These are phyloP conservation scores for Yarrowia sp. DNA, from an alignment of 805 yeast species.

Conservation along the genomic window DNA sequence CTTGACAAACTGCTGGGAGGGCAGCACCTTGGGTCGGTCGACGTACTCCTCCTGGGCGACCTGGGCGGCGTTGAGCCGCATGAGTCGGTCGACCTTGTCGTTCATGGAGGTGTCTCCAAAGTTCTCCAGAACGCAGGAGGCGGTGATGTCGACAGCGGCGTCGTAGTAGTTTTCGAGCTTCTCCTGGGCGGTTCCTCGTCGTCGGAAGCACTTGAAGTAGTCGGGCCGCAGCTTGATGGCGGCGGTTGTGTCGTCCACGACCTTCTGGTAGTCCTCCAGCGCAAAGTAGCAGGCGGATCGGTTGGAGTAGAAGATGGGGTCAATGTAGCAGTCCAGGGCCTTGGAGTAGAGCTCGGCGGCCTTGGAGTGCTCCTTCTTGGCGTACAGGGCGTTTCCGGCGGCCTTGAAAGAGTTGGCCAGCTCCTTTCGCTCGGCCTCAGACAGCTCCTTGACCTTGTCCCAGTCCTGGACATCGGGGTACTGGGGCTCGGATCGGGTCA, in stretches of 20 bases:
- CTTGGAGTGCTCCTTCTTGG: slow-evolving; percentile 67
- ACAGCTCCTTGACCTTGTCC: slow-evolving; percentile 43
- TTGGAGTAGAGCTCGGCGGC: slow-evolving; percentile 82
- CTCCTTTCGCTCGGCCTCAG: slow-evolving; percentile 54
- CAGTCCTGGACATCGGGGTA: slow-evolving; percentile 49
- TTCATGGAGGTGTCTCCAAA: slow-evolving; percentile 80
- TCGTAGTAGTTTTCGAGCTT: slow-evolving; percentile 76
- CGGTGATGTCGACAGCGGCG: slow-evolving; percentile 90
- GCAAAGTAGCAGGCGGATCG: slow-evolving; percentile 96
- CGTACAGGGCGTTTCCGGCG: slow-evolving; percentile 85
- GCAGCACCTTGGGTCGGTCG: slow-evolving; percentile 63
- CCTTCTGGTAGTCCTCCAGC: slow-evolving; percentile 78
- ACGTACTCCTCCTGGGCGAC: slow-evolving; percentile 68
- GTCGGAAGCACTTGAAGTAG: slow-evolving; percentile 86
- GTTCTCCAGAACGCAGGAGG: slow-evolving; percentile 84
- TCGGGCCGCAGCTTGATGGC: slow-evolving; percentile 89
- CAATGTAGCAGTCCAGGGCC: slow-evolving; percentile 77
- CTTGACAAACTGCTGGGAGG: slow-evolving; percentile 75
- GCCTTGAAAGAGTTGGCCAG: slow-evolving; percentile 78
- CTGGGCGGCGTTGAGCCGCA: slow-evolving; percentile 78
- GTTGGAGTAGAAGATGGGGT: slow-evolving; percentile 91
- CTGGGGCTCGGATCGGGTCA: slow-evolving; percentile 46
- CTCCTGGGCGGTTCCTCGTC: slow-evolving; percentile 95
- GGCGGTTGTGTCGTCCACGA: slow-evolving; percentile 82
- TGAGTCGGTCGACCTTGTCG: slow-evolving; percentile 82